phyloP scores from a whole-genome alignment of 768 basidiomycete genomes.

The Phaffia tasmanica region DNA sequence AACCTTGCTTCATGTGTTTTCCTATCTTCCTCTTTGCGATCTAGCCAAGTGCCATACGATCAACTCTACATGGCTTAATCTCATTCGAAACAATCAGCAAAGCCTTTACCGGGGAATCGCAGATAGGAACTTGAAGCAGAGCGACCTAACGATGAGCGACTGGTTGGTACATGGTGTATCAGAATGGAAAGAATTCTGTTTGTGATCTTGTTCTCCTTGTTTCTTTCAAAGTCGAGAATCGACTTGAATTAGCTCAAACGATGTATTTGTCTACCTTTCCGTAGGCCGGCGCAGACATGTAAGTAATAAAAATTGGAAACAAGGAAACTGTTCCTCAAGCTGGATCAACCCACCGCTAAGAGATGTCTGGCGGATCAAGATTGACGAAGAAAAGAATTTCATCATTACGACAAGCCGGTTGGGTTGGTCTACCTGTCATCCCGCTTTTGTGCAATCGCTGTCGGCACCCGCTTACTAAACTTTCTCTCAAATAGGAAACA shows the following conservation, averaged over 20 bases:
- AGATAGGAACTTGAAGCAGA: not conserved
- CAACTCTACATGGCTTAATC: not conserved
- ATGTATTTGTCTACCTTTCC: constrained; percentile 2
- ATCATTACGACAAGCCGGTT: constrained; percentile 5
- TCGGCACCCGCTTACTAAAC: not conserved
- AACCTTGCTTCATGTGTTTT: constrained; percentile 9
- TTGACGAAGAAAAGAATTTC: not conserved
- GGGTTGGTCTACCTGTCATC: not conserved
- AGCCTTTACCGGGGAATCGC: constrained; percentile 1
- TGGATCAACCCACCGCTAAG: not conserved
- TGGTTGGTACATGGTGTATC: not conserved
- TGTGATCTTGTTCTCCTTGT: not conserved
- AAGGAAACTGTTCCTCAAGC: not conserved
- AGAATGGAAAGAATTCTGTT: constrained; percentile 17
- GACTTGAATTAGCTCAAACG: constrained; percentile 1
- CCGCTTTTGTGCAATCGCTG: not conserved
- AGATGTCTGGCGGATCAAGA: constrained; percentile 17
- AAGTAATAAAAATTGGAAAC: not conserved
- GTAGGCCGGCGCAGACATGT: not conserved
- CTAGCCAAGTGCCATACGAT: not conserved
- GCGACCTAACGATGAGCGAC: not conserved
- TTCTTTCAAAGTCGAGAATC: not conserved
- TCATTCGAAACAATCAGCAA: constrained; percentile 7
- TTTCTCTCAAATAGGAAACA: not conserved
- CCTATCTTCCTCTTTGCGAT: constrained; percentile 4